phyloP scores from a whole-genome alignment of 2,329 filamentous ascomycete species.

The Scytalidium lignicola region DNA sequence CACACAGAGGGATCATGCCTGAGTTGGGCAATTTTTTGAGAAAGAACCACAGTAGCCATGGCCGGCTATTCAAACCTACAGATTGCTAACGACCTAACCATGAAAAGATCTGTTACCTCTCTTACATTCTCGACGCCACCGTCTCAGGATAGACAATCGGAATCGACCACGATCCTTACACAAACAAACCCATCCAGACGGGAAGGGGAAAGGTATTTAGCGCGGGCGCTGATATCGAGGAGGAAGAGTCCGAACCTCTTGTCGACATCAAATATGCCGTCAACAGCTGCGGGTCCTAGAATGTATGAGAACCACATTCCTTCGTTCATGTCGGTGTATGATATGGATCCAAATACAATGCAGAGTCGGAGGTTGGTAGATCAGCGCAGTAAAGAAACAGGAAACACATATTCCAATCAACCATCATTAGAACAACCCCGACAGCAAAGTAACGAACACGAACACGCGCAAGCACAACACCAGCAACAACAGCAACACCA shows the following conservation, averaged over 20 bases:
- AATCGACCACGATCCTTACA: constrained; percentile 7
- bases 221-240: constrained; percentile 13
- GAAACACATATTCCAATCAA: constrained; percentile 10
- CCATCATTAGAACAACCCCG: constrained; percentile 8
- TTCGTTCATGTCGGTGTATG: constrained; percentile 72
- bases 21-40: not conserved
- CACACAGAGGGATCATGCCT: not conserved
- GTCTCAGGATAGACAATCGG: constrained; percentile 13
- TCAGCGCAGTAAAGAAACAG: constrained; percentile 17
- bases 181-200: not conserved
- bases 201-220: constrained; percentile 3
- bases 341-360: constrained; percentile 44
- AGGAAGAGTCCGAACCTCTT: constrained; percentile 3
- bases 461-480: constrained; percentile 19
- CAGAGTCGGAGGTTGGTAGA: constrained; percentile 15
- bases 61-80: constrained; percentile 15
- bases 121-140: constrained; percentile 13
- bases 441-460: constrained; percentile 11
- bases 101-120: constrained; percentile 23
- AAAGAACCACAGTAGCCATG: no score
- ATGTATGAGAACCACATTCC: constrained; percentile 67
- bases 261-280: constrained; percentile 47
- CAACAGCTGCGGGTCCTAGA: constrained; percentile 50
- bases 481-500: constrained; percentile 45
- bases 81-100: constrained; percentile 23